Conservation (phyloP, 805 yeast genomes). For the Ogataea parapolymorpha region DNA sequence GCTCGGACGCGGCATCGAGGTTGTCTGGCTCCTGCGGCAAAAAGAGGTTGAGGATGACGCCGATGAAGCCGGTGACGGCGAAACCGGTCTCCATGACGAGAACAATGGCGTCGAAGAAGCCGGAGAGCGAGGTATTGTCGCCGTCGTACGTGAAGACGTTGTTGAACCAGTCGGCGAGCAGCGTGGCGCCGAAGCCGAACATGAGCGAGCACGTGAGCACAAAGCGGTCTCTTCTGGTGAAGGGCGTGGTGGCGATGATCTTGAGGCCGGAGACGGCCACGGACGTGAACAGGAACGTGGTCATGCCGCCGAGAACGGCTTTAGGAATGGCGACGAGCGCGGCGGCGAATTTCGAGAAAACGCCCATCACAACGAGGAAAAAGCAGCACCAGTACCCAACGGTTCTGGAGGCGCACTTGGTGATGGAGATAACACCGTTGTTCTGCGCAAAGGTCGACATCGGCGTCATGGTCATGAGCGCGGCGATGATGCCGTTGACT, state of each 20-base stretch:
- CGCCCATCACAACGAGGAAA: conserved; percentile 81
- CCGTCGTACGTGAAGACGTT: conserved; percentile 50
- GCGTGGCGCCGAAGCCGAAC: conserved; percentile 51
- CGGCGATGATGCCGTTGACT: conserved; percentile 70
- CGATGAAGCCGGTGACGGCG: conserved; percentile 53
- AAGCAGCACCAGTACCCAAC: conserved; percentile 55
- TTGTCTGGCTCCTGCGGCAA: conserved; percentile 51
- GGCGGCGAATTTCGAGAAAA: conserved; percentile 83
- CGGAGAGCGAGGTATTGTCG: conserved; percentile 39
- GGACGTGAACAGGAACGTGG: conserved; percentile 52
- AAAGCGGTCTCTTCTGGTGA: conserved; percentile 56
- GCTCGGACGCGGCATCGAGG: conserved; percentile 37
- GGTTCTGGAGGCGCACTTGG: conserved; percentile 84
- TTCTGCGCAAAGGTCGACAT: conserved; percentile 92
- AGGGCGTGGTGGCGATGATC: conserved; percentile 51
- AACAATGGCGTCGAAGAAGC: conserved; percentile 51
- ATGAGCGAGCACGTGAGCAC: conserved; percentile 48
- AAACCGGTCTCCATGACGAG: conserved; percentile 58
- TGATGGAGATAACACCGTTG: conserved; percentile 90
- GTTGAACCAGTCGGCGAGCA: conserved; percentile 46
- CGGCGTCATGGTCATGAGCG: conserved; percentile 82
- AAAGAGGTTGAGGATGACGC: conserved; percentile 46
- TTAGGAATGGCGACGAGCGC: conserved; percentile 82
- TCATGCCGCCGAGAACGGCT: conserved; percentile 86
- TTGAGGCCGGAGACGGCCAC: conserved; percentile 59